phyloP scores from a whole-genome alignment of 139 green algal species.

The Pycnococcus provasolii region DNA sequence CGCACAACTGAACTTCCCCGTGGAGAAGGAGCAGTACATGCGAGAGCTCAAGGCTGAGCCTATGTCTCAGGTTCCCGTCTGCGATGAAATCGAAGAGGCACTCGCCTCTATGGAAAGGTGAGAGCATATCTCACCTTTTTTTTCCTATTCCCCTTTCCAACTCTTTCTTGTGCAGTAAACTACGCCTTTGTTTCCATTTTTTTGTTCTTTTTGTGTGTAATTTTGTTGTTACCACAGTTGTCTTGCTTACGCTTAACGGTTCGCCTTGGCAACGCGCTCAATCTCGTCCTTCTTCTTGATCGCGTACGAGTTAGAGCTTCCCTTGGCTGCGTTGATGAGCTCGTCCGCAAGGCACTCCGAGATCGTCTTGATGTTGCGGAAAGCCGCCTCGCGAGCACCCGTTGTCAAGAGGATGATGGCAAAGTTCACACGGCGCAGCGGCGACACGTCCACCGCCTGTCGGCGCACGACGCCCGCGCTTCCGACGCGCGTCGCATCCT shows the following conservation, averaged over 20 bases:
- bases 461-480: slow-evolving; percentile 85
- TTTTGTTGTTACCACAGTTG: neutral
- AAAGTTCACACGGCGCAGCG: slow-evolving; percentile 96
- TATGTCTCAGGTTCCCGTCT: too few relatives aligned
- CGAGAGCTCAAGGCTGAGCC: too few relatives aligned
- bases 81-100: too few relatives aligned
- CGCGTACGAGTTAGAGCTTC: slow-evolving; percentile 94
- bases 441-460: slow-evolving; percentile 98
- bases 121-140: too few relatives aligned
- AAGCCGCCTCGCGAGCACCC: slow-evolving; percentile 84
- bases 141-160: too few relatives aligned
- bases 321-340: slow-evolving; percentile 98
- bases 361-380: slow-evolving; percentile 99
- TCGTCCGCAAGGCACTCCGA: slow-evolving; percentile 97
- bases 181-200: too few relatives aligned
- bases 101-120: too few relatives aligned
- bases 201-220: too few relatives aligned
- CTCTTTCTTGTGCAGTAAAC: too few relatives aligned
- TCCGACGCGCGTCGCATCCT: slow-evolving; percentile 97
- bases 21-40: too few relatives aligned
- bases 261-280: slow-evolving; percentile 99
- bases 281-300: slow-evolving; percentile 99
- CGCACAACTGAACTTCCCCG: too few relatives aligned
- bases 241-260: slow-evolving; percentile 63
- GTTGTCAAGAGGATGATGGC: slow-evolving; percentile 92